Base-by-base conservation (phyloP, 2,329 filamentous ascomycete species). In the Sporothrix euskadiensis region DNA sequence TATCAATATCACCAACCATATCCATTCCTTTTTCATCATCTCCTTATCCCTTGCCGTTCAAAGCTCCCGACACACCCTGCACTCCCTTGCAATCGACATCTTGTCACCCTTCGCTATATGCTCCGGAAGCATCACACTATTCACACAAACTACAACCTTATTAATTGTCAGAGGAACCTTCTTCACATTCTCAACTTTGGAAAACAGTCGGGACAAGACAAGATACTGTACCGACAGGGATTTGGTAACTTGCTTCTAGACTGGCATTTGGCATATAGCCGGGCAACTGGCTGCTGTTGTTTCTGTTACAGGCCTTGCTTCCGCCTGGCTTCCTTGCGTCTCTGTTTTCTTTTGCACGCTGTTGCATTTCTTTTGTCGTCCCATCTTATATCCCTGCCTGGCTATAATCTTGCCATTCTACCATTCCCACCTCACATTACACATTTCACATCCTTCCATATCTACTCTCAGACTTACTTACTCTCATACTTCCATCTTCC, bases 241-340 rank as follows among this genome's bases (percentile, higher is more conserved):
- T 66, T 82, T 89, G 70, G 83, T 87, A 73, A 83, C 7, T 87
- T 72, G 88, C 88, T 87, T 90, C 90, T 79, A 85, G 84, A 22
- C 86, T 86, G 65, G 56, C 69, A 63, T 71, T 47, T 69, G 83
- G 84, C 22, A 65, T 83, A 82, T 14, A 4, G 78, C 79, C 19
- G 81, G 81, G 9, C 77, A 80, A 70, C 80, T 81, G 61, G 75
- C 80, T 56, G 32, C 44, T 71, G 70, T 70, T 80, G 12, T 3
- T 66, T 66, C 47, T 66, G 61, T 47, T 66, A 12, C 22, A 66
- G 22, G 22, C 61, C 61, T 19, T 66, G 22, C 30, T 72, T 68
- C 30, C 14, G 26, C 22, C 41, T 41, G n/a, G 61, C 63, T 57
- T 52, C 56, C 22, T 49, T 32, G 32, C 44, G 49, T 54, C 16